These are phyloP conservation scores for Erythrobasidium yunnanense DNA, from an alignment of 768 basidiomycete species.

Conservation along the genomic window DNA sequence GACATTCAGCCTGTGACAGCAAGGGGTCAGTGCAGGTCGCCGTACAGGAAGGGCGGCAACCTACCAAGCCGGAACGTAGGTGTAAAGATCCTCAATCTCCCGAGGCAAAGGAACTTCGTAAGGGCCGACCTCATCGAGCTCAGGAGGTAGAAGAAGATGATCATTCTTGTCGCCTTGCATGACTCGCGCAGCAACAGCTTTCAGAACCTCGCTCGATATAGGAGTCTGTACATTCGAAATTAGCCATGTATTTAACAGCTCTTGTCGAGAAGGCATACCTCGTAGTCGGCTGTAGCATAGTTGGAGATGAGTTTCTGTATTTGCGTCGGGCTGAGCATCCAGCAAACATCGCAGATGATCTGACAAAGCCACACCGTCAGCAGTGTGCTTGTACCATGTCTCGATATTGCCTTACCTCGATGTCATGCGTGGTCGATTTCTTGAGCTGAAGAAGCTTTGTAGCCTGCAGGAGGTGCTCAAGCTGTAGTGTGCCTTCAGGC, in stretches of 20 bases:
- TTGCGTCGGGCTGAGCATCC: conserved; percentile 98
- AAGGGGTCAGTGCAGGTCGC: neutral
- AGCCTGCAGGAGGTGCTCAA: conserved; percentile 99
- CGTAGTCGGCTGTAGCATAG: conserved; percentile 94
- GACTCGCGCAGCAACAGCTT: conserved; percentile 89
- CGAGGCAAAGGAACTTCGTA: conserved; percentile 88
- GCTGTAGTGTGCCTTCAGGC: conserved; percentile 93
- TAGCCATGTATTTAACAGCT: conserved; percentile 29
- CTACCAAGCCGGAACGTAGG: conserved; percentile 59
- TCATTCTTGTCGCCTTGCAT: conserved; percentile 94
- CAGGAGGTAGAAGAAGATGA: conserved; percentile 86
- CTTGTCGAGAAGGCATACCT: conserved; percentile 55
- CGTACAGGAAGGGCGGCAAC: neutral
- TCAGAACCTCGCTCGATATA: conserved; percentile 90
- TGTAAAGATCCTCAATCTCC: conserved; percentile 90
- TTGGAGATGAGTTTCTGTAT: conserved; percentile 94
- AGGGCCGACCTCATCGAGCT: conserved; percentile 91
- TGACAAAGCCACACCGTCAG: conserved; percentile 88
- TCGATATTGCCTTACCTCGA: conserved; percentile 87
- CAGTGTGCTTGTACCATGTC: neutral
- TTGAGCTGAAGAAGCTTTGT: conserved; percentile 95
- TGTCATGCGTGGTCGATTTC: conserved; percentile 89
- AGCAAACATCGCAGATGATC: conserved; percentile 82
- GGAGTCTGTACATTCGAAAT: conserved; percentile 56
- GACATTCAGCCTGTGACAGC: conserved; percentile 1